Evolutionary conservation across 306 rosid genomes (phyloP).

Genomic region (Rosa multiflora): DNA sequence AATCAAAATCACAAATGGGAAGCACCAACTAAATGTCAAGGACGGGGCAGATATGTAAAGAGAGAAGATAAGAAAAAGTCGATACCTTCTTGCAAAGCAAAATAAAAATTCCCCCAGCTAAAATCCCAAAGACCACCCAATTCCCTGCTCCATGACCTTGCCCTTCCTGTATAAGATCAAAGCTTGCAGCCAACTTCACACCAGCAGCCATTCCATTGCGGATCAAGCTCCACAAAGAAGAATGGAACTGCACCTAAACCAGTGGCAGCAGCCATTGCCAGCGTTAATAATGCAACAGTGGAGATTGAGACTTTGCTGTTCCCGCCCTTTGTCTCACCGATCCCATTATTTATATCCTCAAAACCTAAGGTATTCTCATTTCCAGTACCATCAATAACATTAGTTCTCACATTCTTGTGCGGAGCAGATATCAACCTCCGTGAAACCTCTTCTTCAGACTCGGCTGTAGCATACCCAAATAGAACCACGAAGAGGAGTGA

Average conservation of each 20-base stretch:
- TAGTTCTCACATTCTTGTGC: slow-evolving; percentile 60
- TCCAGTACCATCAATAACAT: slow-evolving; percentile 84
- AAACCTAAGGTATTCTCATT: slow-evolving; percentile 46
- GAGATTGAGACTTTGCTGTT: slow-evolving; percentile 75
- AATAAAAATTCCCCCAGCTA: slow-evolving; percentile 89
- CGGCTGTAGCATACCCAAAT: slow-evolving; percentile 42
- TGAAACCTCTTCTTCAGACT: slow-evolving; percentile 48
- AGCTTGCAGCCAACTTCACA: slow-evolving; percentile 99
- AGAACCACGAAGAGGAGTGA: slow-evolving; percentile 38
- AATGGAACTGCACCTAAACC: slow-evolving; percentile 99
- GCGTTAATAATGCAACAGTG: slow-evolving; percentile 87
- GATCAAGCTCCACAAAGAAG: slow-evolving; percentile 98
- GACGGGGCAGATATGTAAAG: neutral
- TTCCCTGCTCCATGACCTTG: slow-evolving; percentile 81
- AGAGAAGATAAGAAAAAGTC: slow-evolving; percentile 13
- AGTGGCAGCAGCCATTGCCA: slow-evolving; percentile 98
- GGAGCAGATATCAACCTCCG: slow-evolving; percentile 64
- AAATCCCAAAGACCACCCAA: slow-evolving; percentile 90
- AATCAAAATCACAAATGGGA: neutral
- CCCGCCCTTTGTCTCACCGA: slow-evolving; percentile 57
- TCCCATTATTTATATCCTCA: slow-evolving; percentile 40
- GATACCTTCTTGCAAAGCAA: slow-evolving; percentile 91
- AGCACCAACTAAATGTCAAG: slow-evolving; percentile 11
- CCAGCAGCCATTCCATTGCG: slow-evolving; percentile 99
- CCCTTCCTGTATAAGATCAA: slow-evolving; percentile 92